Evolutionary conservation across 352 stramenopile species (phyloP), one percentile per base, ranked within the genome.

Genomic region (Phytophthora colocasiae): DNA sequence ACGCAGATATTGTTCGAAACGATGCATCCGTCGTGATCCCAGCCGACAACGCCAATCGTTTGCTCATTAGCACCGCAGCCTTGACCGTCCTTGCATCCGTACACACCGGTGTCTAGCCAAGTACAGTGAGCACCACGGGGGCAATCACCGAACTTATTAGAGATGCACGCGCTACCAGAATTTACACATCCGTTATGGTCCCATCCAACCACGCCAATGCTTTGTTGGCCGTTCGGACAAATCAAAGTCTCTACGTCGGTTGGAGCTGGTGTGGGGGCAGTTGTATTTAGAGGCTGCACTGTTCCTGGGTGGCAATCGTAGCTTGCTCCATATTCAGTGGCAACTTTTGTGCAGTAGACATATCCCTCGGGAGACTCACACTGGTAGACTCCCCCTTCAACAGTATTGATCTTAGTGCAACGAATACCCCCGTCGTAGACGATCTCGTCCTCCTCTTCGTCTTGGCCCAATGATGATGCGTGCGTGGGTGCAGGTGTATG

Each of bases 31-130:
- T 64, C 47, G 56, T 72, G 63, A 31, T 64, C 46, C 63, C 63
- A 71, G 29, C 63, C 63, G 14, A 71, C 63, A 40, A 71, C 63
- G 14, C 63, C 63, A 17, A 71, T 71, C 4, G 63, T 63, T n/a
- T 71, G 43, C 32, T 67, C 57, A 17, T 27, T 63, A 36, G n/a
- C 43, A 24, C 7, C 32, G 32, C 63, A 71, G 22, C 57, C 50
- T 15, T 14, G 44, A 3, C 63, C 57, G 36, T 71, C 56, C 44
- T 38, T 43, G 62, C 71, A 78, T 29, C 71, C 71, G 54, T 57
- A 78, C 15, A 73, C 66, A 19, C 71, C 71, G 2, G 66, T 73
- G 41, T 62, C 57, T n/a, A 78, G 55, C 44, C 51, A 34, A 22
- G 19, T 50, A 34, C 71, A 78, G 62, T 75, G 67, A 27, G 66